phyloP scores from a whole-genome alignment of 2,329 filamentous ascomycete species.

The Curvularia eragrostidis region DNA sequence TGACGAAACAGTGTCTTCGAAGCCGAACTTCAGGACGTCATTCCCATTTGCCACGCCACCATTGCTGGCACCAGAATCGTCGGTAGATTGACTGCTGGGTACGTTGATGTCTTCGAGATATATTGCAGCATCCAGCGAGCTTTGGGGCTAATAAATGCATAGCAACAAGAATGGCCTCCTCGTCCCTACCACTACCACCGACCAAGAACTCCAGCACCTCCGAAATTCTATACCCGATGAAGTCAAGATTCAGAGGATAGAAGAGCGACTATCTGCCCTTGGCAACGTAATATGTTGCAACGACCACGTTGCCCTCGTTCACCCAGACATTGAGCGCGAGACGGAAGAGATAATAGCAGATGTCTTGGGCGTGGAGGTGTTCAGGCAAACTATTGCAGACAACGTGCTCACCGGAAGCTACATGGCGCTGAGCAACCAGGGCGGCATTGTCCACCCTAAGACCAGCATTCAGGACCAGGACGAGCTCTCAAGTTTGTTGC shows the following conservation, averaged over 20 bases:
- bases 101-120: slow-evolving; percentile 40
- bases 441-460: slow-evolving; percentile 96
- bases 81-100: slow-evolving; percentile 92
- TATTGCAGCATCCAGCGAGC: not conserved
- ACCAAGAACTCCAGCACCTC: slow-evolving; percentile 97
- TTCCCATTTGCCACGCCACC: slow-evolving; percentile 94
- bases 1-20: slow-evolving; percentile 78
- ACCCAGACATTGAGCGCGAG: slow-evolving; percentile 95
- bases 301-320: slow-evolving; percentile 94
- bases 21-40: slow-evolving; percentile 94
- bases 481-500: slow-evolving; percentile 88
- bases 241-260: slow-evolving; percentile 95
- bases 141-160: slow-evolving; percentile 8
- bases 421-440: slow-evolving; percentile 95
- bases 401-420: slow-evolving; percentile 97
- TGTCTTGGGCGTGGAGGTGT: slow-evolving; percentile 86
- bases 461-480: slow-evolving; percentile 98
- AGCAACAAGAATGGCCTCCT: slow-evolving; percentile 96
- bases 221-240: slow-evolving; percentile 91
- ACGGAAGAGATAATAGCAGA: slow-evolving; percentile 99
- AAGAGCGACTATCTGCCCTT: slow-evolving; percentile 92
- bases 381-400: slow-evolving; percentile 93
- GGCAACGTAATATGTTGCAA: slow-evolving; percentile 97
- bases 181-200: slow-evolving; percentile 92
- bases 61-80: slow-evolving; percentile 97